phyloP scores from a whole-genome alignment of 2,329 filamentous ascomycete species.

The Tolypocladium sp. region DNA sequence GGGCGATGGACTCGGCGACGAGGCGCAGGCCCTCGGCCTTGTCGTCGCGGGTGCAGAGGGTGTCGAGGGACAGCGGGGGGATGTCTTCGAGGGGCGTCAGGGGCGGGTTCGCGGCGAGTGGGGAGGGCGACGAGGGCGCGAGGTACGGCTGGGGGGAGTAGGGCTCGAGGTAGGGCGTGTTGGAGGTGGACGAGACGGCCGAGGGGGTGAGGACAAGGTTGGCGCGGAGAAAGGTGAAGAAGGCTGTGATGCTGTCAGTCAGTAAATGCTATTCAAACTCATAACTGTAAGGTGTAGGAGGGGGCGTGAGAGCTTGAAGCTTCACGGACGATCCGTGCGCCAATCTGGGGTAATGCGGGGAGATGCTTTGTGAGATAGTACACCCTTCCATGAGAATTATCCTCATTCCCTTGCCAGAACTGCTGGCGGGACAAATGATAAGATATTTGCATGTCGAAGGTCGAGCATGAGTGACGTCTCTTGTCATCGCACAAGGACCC shows the following conservation, averaged over 20 bases:
- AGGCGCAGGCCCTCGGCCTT: constrained; percentile 61
- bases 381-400: not conserved
- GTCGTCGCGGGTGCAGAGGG: constrained; percentile 45
- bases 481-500: not conserved
- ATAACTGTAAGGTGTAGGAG: not conserved
- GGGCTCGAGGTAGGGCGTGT: constrained; percentile 55
- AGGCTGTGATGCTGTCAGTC: constrained; percentile 42
- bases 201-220: constrained; percentile 63
- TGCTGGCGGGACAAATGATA: not conserved
- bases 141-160: constrained; percentile 24
- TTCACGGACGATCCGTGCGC: not conserved
- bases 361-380: not conserved
- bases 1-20: constrained; percentile 71
- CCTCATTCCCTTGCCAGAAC: too few relatives aligned
- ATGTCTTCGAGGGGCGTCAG: constrained; percentile 35
- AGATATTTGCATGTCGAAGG: not conserved
- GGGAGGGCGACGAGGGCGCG: constrained; percentile 36
- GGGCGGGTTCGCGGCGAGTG: constrained; percentile 39
- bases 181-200: constrained; percentile 52
- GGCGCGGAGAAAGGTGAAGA: constrained; percentile 72
- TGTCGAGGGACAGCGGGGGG: constrained; percentile 54
- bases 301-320: not conserved
- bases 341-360: not conserved
- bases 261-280: not conserved
- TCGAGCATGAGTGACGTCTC: not conserved